phyloP scores from a whole-genome alignment of 768 basidiomycete genomes.

The Collybiopsis luxurians region DNA sequence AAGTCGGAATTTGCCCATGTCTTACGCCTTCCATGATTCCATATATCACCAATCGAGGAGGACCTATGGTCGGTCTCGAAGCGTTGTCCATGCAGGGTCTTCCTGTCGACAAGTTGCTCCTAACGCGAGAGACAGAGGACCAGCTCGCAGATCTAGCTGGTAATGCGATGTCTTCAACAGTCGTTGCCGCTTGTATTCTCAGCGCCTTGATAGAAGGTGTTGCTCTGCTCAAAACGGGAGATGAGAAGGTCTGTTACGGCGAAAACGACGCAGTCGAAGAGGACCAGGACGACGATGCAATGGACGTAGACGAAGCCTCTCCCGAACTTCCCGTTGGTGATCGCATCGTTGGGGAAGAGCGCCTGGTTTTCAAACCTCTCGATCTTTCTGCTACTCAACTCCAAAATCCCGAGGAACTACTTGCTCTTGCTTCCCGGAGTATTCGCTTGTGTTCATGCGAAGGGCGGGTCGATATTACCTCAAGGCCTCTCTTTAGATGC shows the following conservation, averaged over 20 bases:
- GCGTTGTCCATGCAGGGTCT: constrained; percentile 93
- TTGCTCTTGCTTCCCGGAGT: constrained; percentile 64
- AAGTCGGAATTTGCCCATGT: constrained; percentile 86
- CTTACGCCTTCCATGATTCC: constrained; percentile 97
- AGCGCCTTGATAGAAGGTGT: constrained; percentile 71
- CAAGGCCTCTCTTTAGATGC: constrained; percentile 64
- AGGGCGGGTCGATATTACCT: constrained; percentile 77
- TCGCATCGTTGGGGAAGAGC: constrained; percentile 70
- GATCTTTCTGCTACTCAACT: constrained; percentile 60
- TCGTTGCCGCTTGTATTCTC: constrained; percentile 87
- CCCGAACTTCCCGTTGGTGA: constrained; percentile 34
- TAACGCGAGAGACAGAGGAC: constrained; percentile 92
- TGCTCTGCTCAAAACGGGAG: constrained; percentile 63
- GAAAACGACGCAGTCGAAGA: constrained; percentile 27
- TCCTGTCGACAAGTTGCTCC: constrained; percentile 85
- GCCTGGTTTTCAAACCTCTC: constrained; percentile 58
- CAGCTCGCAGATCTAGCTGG: constrained; percentile 93
- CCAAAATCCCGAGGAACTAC: constrained; percentile 49
- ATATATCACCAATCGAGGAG: constrained; percentile 92
- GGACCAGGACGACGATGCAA: constrained; percentile 33
- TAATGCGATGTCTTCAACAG: constrained; percentile 97
- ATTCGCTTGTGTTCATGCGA: constrained; percentile 88
- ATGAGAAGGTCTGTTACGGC: constrained; percentile 68
- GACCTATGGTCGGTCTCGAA: constrained; percentile 92
- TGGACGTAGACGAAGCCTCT: constrained; percentile 44